phyloP scores from a whole-genome alignment of 2,329 filamentous ascomycete genomes.

The Coniella vitis region DNA sequence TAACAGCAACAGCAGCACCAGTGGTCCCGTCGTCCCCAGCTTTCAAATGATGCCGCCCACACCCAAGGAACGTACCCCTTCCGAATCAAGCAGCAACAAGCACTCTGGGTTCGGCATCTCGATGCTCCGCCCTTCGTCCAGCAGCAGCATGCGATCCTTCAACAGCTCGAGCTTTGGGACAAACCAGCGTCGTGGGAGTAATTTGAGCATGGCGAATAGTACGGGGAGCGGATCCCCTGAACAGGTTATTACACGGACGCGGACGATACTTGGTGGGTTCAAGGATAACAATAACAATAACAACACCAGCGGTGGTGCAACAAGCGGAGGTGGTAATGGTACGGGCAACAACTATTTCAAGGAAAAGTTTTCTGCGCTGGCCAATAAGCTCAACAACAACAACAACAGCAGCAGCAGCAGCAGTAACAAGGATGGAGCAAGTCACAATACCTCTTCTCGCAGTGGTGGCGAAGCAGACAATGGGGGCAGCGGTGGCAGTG shows the following conservation, averaged over 20 bases:
- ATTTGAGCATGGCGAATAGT: conserved; percentile 8
- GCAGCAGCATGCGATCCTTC: conserved; percentile 19
- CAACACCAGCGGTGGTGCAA: no score
- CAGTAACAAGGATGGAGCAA: conserved; percentile 11
- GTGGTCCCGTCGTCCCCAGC: conserved; percentile 28
- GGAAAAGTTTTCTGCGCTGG: conserved; percentile 21
- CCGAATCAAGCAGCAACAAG: conserved; percentile 14
- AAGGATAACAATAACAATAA: conserved; percentile 16
- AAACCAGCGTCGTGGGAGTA: conserved; percentile 15
- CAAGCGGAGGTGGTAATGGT: no score
- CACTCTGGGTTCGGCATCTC: conserved; percentile 17
- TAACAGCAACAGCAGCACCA: conserved; percentile 21
- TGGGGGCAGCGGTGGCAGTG: no score
- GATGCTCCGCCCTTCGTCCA: conserved; percentile 12
- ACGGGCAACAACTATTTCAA: conserved; percentile 8
- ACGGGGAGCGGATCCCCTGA: conserved; percentile 6
- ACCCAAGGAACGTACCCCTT: conserved; percentile 23
- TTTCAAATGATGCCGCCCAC: conserved; percentile 41
- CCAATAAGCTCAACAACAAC: conserved; percentile 20
- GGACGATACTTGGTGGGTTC: conserved; percentile 15
- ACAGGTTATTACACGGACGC: conserved; percentile 1
- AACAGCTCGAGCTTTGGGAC: conserved; percentile 16
- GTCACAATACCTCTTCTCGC: no score
- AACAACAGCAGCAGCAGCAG: conserved; percentile 25
- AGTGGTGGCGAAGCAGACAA: no score